Evolutionary conservation across 2,329 filamentous ascomycete species (phyloP).

Genomic region (Pyricularia pennisetigena): DNA sequence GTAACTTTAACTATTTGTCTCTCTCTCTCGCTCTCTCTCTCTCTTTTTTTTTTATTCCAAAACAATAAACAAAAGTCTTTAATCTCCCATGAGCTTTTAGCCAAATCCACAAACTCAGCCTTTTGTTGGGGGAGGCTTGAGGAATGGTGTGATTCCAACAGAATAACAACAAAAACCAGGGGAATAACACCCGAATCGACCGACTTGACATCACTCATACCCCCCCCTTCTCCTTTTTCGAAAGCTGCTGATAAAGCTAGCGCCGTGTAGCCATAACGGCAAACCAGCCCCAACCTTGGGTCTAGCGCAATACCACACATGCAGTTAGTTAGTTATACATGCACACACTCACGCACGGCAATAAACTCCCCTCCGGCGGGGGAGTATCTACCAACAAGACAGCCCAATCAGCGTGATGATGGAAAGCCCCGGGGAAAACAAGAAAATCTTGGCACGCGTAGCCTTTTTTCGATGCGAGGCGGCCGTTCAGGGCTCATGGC

Average conservation of each 20-base stretch:
- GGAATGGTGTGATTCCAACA: neutral
- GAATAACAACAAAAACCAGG: neutral
- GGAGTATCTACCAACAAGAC: no score
- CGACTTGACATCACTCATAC: no score
- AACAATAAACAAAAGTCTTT: no score
- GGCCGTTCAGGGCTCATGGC: neutral
- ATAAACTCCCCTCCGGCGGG: neutral
- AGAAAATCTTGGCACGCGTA: neutral
- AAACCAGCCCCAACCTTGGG: neutral
- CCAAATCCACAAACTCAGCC: neutral
- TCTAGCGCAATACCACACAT: neutral
- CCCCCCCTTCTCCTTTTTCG: neutral
- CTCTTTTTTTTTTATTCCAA: neutral
- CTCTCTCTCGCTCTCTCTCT: no score
- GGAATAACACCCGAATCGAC: neutral
- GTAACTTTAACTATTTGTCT: no score
- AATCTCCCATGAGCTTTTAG: neutral
- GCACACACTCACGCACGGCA: neutral
- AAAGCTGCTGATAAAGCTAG: neutral
- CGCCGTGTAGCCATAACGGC: neutral
- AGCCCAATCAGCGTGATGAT: neutral
- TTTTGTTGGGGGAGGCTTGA: neutral
- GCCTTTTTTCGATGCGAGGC: neutral
- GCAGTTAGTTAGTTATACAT: no score
- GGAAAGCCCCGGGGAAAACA: neutral